These are phyloP conservation scores for Ganoderma lingzhi DNA, from an alignment of 1,284 basidiomycete species.

Conservation along the genomic window DNA sequence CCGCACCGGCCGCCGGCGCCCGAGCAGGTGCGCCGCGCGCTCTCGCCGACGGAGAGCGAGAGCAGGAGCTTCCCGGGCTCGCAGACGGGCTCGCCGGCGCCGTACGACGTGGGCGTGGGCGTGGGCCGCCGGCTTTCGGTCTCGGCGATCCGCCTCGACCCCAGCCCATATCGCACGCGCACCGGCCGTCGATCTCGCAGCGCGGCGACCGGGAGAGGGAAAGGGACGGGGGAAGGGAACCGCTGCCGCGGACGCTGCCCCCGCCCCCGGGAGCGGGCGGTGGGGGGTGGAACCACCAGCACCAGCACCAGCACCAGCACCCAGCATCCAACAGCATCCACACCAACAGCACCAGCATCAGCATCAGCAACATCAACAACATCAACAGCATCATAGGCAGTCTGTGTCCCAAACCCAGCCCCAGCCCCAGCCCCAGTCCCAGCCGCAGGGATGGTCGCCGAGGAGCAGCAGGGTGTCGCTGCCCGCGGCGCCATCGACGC, in stretches of 20 bases:
- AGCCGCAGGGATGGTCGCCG: constrained; percentile 19
- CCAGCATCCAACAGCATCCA: too few species aligned
- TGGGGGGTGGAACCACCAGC: constrained; percentile 1
- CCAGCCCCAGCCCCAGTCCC: not conserved
- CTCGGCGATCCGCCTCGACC: constrained; percentile 58
- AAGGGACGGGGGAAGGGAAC: constrained; percentile 4
- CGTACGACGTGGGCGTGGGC: constrained; percentile 48
- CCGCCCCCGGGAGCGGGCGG: constrained; percentile 19
- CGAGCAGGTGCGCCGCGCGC: constrained; percentile 36
- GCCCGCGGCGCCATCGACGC: constrained; percentile 19
- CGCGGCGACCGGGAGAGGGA: not conserved
- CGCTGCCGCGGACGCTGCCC: constrained; percentile 15
- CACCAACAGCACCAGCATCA: not conserved
- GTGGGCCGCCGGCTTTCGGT: constrained; percentile 52
- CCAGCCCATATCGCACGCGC: constrained; percentile 4
- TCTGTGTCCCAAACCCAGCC: not conserved
- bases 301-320: not conserved
- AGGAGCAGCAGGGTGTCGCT: constrained; percentile 21
- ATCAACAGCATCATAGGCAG: not conserved
- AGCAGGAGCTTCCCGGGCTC: constrained; percentile 43
- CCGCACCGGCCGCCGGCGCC: constrained; percentile 15
- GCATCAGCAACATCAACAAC: not conserved
- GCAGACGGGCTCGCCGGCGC: constrained; percentile 53
- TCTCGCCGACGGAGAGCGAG: constrained; percentile 42
- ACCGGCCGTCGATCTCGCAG: not conserved